phyloP scores from a whole-genome alignment of 2,329 filamentous ascomycete genomes.

The Geosmithia putterillii region DNA sequence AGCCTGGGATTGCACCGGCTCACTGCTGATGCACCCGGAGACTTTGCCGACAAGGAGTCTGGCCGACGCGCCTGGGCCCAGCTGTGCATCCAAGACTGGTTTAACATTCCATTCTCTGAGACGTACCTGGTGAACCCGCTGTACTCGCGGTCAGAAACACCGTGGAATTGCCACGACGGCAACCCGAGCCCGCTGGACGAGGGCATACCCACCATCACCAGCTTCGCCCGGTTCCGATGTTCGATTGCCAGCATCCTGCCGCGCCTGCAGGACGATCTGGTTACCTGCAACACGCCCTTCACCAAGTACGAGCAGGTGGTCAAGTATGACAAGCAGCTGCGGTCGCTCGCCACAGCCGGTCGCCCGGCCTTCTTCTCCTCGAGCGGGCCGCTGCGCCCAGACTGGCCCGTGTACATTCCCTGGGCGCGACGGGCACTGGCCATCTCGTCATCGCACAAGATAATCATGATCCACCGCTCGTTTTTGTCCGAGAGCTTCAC shows the following conservation, averaged over 20 bases:
- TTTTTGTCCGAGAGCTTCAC: conserved; percentile 20
- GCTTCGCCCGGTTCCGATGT: conserved; percentile 15
- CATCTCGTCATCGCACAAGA: conserved; percentile 24
- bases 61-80: conserved; percentile 22
- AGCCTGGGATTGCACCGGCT: conserved; percentile 31
- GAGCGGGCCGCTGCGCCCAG: conserved; percentile 12
- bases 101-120: conserved; percentile 22
- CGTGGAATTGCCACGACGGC: conserved; percentile 21
- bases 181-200: conserved; percentile 9
- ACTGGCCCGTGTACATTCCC: conserved; percentile 16
- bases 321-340: conserved; percentile 17
- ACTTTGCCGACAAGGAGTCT: conserved; percentile 12
- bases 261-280: conserved; percentile 16
- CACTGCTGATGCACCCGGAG: conserved; percentile 9
- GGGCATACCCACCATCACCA: conserved; percentile 11
- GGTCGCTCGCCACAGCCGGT: conserved; percentile 16
- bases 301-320: conserved; percentile 23
- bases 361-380: conserved; percentile 15
- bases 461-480: conserved; percentile 26
- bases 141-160: conserved; percentile 16
- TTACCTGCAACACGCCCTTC: conserved; percentile 15
- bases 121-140: conserved; percentile 22
- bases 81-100: conserved; percentile 24
- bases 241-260: conserved; percentile 20
- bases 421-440: conserved; percentile 21